Conservation (phyloP, 2,329 filamentous ascomycete species). For the Zalaria obscura region DNA sequence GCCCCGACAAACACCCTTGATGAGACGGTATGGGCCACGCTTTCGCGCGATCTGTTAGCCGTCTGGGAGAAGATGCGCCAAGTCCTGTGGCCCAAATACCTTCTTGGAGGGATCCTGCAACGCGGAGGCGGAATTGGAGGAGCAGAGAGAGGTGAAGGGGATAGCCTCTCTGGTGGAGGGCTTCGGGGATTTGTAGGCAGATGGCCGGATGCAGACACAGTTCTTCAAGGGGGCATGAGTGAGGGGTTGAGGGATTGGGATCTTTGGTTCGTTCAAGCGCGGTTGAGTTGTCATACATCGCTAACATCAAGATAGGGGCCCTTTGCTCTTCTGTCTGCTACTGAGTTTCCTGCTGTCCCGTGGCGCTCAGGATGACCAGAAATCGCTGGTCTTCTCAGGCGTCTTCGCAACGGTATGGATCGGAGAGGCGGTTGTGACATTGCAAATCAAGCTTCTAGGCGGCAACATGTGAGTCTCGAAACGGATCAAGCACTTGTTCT, state of each 20-base stretch:
- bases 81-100: constrained; percentile 89
- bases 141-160: constrained; percentile 41
- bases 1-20: constrained; percentile 90
- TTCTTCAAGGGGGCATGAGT: constrained; percentile 61
- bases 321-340: constrained; percentile 82
- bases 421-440: constrained; percentile 88
- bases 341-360: constrained; percentile 80
- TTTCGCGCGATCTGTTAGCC: constrained; percentile 77
- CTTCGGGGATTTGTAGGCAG: constrained; percentile 43
- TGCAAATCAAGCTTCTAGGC: constrained; percentile 91
- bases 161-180: constrained; percentile 23
- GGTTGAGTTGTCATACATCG: constrained; percentile 2
- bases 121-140: constrained; percentile 42
- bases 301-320: constrained; percentile 48
- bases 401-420: constrained; percentile 97
- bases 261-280: constrained; percentile 48
- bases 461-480: constrained; percentile 73
- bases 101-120: constrained; percentile 56
- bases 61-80: constrained; percentile 98
- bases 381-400: constrained; percentile 81
- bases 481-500: background rate
- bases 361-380: constrained; percentile 64
- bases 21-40: constrained; percentile 93
- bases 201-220: constrained; percentile 54
- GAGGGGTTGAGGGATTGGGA: constrained; percentile 93